Evolutionary conservation across 805 yeast species (phyloP).

Genomic region (Yarrowia alimentaria): DNA sequence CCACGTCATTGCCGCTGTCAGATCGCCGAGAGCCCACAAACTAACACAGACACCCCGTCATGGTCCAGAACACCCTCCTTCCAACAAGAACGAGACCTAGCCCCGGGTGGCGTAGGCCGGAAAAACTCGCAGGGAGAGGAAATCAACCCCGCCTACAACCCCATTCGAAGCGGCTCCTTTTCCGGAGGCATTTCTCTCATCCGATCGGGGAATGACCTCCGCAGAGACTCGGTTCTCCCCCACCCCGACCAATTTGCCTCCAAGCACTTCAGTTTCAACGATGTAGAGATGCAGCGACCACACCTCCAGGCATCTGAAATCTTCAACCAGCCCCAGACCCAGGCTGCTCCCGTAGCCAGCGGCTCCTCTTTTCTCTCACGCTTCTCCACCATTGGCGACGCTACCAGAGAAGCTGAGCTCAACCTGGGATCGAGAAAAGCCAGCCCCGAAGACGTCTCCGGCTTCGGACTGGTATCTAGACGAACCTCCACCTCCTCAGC

Average conservation of each 20-base stretch:
- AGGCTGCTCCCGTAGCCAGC: neutral
- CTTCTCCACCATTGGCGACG: slow-evolving; percentile 36
- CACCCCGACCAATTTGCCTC: slow-evolving; percentile 22
- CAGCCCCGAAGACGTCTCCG: slow-evolving; percentile 12
- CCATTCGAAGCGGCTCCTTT: slow-evolving; percentile 23
- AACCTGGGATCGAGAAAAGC: slow-evolving; percentile 23
- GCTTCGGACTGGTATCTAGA: slow-evolving; percentile 13
- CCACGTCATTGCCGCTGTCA: too few relatives aligned
- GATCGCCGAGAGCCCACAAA: neutral
- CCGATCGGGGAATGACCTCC: slow-evolving; percentile 21
- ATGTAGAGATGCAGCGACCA: slow-evolving; percentile 21
- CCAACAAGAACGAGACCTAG: slow-evolving; percentile 23
- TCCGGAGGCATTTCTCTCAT: slow-evolving; percentile 27
- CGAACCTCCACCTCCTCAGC: slow-evolving; percentile 22
- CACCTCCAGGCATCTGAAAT: slow-evolving; percentile 9
- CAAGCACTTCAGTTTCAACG: slow-evolving; percentile 23
- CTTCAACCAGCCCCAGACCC: slow-evolving; percentile 18
- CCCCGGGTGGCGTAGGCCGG: slow-evolving; percentile 27
- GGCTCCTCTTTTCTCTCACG: slow-evolving; percentile 28
- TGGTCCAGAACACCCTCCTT: slow-evolving; percentile 24
- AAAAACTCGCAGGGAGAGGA: slow-evolving; percentile 27
- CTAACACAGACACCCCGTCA: slow-evolving; percentile 27
- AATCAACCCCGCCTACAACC: slow-evolving; percentile 26
- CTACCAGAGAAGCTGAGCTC: slow-evolving; percentile 40
- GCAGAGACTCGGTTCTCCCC: slow-evolving; percentile 24